A percentile compares a stretch with the other conserved stretches of the same genome.
Evolutionary conservation across 1,284 basidiomycete species (phyloP).

Genomic region (Tremellales sp.): DNA sequence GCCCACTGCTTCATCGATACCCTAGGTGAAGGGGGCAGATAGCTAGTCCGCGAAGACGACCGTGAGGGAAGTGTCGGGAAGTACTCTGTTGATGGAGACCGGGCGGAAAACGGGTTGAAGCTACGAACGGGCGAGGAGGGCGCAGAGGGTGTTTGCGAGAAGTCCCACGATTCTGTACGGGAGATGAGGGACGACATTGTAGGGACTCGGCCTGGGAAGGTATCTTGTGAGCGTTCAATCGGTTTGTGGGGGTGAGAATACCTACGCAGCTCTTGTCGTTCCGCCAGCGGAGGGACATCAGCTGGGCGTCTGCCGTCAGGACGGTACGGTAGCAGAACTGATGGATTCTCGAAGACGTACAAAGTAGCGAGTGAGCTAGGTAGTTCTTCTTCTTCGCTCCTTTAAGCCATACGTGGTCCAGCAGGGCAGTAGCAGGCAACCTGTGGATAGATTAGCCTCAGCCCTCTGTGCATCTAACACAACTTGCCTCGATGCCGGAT

Average conservation of each 20-base stretch:
- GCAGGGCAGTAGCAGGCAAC: constrained; percentile 20
- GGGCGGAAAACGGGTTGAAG: constrained; percentile 16
- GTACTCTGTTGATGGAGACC: constrained; percentile 17
- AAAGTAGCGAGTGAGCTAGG: constrained; percentile 32
- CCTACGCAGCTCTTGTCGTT: constrained; percentile 39
- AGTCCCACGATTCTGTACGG: constrained; percentile 41
- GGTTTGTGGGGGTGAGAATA: not conserved
- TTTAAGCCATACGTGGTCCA: constrained; percentile 35
- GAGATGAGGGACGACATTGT: constrained; percentile 32
- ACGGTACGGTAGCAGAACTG: not conserved
- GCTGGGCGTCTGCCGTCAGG: constrained; percentile 4
- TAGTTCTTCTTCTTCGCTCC: constrained; percentile 28
- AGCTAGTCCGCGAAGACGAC: constrained; percentile 21
- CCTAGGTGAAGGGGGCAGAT: constrained; percentile 29
- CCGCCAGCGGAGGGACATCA: constrained; percentile 26
- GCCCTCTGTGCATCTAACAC: not conserved
- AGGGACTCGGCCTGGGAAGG: constrained; percentile 25
- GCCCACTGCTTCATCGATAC: constrained; percentile 40
- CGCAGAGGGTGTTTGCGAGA: constrained; percentile 26
- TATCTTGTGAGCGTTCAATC: not conserved
- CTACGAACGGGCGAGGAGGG: constrained; percentile 27
- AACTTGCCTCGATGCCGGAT: constrained; percentile 66
- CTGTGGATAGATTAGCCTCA: constrained; percentile 5
- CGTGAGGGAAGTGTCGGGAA: constrained; percentile 7
- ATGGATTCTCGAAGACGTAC: constrained; percentile 11